Percentiles rank a stretch among this genome's conserved stretches.
phyloP scores from a whole-genome alignment of 2,329 filamentous ascomycete species.

The Nigrospora osmanthi region DNA sequence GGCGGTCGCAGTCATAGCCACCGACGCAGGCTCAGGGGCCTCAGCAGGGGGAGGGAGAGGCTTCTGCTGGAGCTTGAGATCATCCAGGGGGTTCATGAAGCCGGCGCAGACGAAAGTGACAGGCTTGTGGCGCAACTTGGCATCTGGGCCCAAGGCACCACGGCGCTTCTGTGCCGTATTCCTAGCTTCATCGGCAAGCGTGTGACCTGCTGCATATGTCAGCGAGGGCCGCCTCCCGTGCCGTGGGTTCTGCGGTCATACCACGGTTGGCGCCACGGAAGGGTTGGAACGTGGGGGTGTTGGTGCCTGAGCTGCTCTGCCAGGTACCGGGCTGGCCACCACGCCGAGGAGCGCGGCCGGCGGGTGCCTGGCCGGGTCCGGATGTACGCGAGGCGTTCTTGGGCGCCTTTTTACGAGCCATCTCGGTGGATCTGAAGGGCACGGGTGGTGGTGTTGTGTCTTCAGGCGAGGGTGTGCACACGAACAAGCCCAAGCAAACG shows the following conservation, averaged over 20 bases:
- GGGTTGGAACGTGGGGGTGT: neutral
- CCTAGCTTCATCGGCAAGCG: constrained; percentile 40
- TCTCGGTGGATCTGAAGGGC: neutral
- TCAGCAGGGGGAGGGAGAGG: constrained; percentile 3
- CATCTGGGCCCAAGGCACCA: constrained; percentile 27
- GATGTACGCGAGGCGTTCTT: neutral
- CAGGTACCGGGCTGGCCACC: neutral
- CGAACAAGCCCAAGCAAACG: too few species aligned
- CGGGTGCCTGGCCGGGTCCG: neutral
- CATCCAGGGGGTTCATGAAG: constrained; percentile 34
- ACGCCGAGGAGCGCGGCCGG: neutral
- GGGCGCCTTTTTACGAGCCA: neutral
- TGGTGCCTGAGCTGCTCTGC: neutral
- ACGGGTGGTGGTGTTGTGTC: too few species aligned
- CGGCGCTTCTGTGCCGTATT: constrained; percentile 39
- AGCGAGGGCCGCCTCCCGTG: neutral
- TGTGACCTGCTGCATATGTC: constrained; percentile 20
- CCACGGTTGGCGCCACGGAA: neutral
- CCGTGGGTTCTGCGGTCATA: neutral
- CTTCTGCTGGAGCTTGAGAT: constrained; percentile 2
- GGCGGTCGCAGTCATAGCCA: too few species aligned
- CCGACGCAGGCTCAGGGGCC: neutral
- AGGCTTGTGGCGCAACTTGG: constrained; percentile 38
- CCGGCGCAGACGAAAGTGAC: constrained; percentile 48
- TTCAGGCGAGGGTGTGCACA: too few species aligned